These are phyloP conservation scores for Pyricularia sp. DNA, from an alignment of 2,329 filamentous ascomycete genomes.

Conservation along the genomic window DNA sequence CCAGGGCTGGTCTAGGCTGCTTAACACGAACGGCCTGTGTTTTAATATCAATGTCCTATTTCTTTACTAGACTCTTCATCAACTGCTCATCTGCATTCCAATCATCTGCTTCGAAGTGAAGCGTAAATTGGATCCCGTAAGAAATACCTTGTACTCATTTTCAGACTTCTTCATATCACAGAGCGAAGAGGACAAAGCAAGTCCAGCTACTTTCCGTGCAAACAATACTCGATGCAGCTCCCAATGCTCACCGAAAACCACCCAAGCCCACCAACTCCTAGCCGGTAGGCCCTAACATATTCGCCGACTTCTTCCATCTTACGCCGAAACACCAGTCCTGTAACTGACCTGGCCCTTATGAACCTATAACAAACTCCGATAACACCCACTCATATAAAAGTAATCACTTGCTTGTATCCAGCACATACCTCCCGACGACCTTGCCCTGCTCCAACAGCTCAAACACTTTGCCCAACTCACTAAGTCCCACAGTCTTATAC, in stretches of 20 bases:
- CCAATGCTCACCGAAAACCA: background rate
- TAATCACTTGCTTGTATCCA: slow-evolving; percentile 55
- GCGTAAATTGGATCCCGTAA: background rate
- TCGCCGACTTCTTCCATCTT: background rate
- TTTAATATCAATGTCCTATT: background rate
- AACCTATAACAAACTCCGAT: background rate
- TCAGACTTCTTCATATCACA: background rate
- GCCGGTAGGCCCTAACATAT: background rate
- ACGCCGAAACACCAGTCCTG: background rate
- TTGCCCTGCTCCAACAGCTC: slow-evolving; percentile 57
- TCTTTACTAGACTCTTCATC: background rate
- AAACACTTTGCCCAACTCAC: slow-evolving; percentile 69
- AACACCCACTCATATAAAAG: background rate
- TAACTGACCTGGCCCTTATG: background rate
- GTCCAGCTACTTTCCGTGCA: background rate
- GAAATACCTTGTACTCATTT: background rate
- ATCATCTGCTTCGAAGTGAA: background rate
- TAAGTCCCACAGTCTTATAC: slow-evolving; percentile 72
- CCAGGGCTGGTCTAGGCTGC: background rate
- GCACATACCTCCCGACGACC: slow-evolving; percentile 67
- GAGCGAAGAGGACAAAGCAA: background rate
- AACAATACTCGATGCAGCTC: background rate
- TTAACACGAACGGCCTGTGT: background rate
- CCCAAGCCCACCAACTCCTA: background rate
- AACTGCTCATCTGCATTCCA: background rate